Evolutionary conservation across 2,329 filamentous ascomycete species (phyloP).

Genomic region (Ophiostoma angusticollis): DNA sequence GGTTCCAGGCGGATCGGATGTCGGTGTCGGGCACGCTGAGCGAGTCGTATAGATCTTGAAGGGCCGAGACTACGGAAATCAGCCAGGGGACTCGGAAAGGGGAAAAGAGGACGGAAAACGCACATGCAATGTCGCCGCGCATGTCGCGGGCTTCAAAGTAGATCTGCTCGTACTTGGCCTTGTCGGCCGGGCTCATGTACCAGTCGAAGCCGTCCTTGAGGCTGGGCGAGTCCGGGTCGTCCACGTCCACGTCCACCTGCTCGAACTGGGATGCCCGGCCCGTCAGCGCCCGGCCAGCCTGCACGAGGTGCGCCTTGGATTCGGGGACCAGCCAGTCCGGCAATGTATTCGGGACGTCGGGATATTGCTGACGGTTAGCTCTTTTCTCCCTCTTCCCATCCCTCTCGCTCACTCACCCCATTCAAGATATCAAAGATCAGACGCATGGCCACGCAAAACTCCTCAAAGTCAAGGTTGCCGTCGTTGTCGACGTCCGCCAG

Average conservation of each 20-base stretch:
- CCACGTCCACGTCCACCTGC: slow-evolving; percentile 48
- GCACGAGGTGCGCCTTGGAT: slow-evolving; percentile 81
- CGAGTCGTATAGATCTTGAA: slow-evolving; percentile 75
- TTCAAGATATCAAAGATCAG: slow-evolving; percentile 96
- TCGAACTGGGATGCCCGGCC: slow-evolving; percentile 75
- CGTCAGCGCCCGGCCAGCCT: slow-evolving; percentile 66
- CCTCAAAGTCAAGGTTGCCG: slow-evolving; percentile 95
- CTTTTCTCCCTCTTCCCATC: not conserved
- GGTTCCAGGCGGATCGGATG: slow-evolving; percentile 86
- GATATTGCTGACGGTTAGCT: slow-evolving; percentile 53
- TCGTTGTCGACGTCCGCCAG: slow-evolving; percentile 94
- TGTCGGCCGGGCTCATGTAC: slow-evolving; percentile 94
- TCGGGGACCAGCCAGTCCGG: slow-evolving; percentile 97
- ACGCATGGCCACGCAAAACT: slow-evolving; percentile 98
- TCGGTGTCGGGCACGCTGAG: slow-evolving; percentile 65
- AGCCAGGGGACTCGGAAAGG: not conserved
- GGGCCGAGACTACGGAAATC: slow-evolving; percentile 49
- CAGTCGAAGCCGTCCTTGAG: slow-evolving; percentile 97
- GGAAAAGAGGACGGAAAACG: slow-evolving; percentile 19
- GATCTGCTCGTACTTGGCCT: slow-evolving; percentile 91
- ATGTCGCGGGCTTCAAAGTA: slow-evolving; percentile 85
- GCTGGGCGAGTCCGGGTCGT: slow-evolving; percentile 68
- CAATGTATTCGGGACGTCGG: slow-evolving; percentile 71
- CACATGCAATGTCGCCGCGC: slow-evolving; percentile 71
- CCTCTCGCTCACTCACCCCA: slow-evolving; percentile 47